Conservation (phyloP, 2,329 filamentous ascomycete genomes). For the Penicillium sp. region DNA sequence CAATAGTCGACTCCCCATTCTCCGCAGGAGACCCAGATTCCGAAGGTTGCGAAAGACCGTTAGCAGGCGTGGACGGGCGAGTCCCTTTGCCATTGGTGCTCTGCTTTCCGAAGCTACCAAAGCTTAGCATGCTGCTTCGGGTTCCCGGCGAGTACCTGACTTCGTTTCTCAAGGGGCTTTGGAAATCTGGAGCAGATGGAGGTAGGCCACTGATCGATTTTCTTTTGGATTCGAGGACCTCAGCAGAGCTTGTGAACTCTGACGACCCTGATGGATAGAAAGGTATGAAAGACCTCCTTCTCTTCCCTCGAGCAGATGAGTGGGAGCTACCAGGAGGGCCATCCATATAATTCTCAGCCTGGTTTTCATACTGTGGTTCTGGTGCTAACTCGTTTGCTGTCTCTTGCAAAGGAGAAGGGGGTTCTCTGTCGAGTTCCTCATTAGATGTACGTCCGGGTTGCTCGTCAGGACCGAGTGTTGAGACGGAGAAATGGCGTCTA, state of each 20-base stretch:
- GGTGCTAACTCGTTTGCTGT: neutral
- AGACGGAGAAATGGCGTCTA: constrained; percentile 25
- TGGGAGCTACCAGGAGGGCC: neutral
- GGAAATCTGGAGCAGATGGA: constrained; percentile 16
- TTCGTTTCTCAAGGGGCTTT: constrained; percentile 27
- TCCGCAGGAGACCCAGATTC: constrained; percentile 9
- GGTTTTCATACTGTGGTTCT: neutral
- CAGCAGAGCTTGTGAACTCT: constrained; percentile 11
- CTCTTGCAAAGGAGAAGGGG: constrained; percentile 22
- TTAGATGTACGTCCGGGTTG: constrained; percentile 1
- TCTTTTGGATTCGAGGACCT: constrained; percentile 22
- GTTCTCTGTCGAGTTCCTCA: constrained; percentile 4
- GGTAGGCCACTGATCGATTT: constrained; percentile 21
- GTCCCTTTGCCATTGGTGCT: constrained; percentile 18
- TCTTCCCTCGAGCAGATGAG: constrained; percentile 1
- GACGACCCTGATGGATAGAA: constrained; percentile 1
- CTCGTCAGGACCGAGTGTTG: constrained; percentile 27
- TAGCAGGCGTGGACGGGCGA: constrained; percentile 21
- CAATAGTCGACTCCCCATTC: constrained; percentile 24
- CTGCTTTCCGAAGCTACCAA: constrained; percentile 23
- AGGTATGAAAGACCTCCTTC: neutral
- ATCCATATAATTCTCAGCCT: constrained; percentile 1
- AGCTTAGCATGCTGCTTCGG: constrained; percentile 26
- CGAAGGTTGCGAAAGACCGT: constrained; percentile 11
- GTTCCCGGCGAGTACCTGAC: constrained; percentile 23